Evolutionary conservation across 1,284 basidiomycete species (phyloP).

Genomic region (Grifola frondosa): DNA sequence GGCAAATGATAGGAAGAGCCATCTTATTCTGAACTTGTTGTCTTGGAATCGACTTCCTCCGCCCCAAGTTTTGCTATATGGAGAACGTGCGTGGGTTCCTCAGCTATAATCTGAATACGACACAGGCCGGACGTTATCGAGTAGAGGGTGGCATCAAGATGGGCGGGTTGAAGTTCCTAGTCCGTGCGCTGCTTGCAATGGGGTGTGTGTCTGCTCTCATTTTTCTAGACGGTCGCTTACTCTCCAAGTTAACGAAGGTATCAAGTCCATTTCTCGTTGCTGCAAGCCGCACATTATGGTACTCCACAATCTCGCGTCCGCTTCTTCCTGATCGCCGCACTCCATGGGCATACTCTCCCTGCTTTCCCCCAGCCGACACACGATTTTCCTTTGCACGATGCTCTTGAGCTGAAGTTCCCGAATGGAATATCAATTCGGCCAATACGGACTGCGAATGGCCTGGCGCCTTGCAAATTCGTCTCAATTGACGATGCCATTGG

Average conservation of each 20-base stretch:
- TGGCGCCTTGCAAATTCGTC: constrained; percentile 52
- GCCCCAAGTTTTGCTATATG: constrained; percentile 61
- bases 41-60: constrained; percentile 64
- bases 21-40: constrained; percentile 53
- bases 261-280: constrained; percentile 59
- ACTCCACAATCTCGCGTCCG: constrained; percentile 67
- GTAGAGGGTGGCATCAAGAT: constrained; percentile 59
- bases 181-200: constrained; percentile 58
- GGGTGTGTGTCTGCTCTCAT: constrained; percentile 40
- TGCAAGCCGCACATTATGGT: constrained; percentile 75
- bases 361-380: constrained; percentile 70
- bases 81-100: constrained; percentile 77
- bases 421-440: constrained; percentile 41
- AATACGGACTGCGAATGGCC: constrained; percentile 46
- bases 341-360: constrained; percentile 51
- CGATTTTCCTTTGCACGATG: constrained; percentile 47
- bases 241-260: constrained; percentile 45
- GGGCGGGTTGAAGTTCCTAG: constrained; percentile 69
- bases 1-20: constrained; percentile 41
- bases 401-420: constrained; percentile 49
- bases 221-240: not conserved
- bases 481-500: constrained; percentile 67
- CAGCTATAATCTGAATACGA: constrained; percentile 50
- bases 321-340: constrained; percentile 69
- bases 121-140: constrained; percentile 46